phyloP scores from a whole-genome alignment of 371 early-diverging fungal genomes.

The Capillidium rhysosporum region DNA sequence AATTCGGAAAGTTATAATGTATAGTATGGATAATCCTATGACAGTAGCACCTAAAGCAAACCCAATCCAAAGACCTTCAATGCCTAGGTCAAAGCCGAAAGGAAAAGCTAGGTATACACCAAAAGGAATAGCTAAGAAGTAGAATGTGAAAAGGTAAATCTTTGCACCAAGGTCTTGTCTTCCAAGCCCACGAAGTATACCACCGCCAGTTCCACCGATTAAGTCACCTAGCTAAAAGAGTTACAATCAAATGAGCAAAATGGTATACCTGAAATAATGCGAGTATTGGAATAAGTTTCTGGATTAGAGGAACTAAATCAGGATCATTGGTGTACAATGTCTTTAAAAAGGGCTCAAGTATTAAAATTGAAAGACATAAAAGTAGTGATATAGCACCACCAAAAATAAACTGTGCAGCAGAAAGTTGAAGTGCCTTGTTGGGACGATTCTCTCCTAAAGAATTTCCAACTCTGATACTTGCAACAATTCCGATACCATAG shows the following conservation, averaged over 20 bases:
- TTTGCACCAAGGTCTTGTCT: slow-evolving; percentile 44
- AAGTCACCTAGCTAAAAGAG: slow-evolving; percentile 52
- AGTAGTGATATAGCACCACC: slow-evolving; percentile 18
- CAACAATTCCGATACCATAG: slow-evolving; percentile 43
- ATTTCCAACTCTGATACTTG: slow-evolving; percentile 66
- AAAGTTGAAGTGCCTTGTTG: slow-evolving; percentile 20
- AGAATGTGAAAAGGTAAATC: slow-evolving; percentile 38
- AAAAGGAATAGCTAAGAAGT: slow-evolving; percentile 38
- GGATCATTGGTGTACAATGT: slow-evolving; percentile 43
- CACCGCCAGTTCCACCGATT: slow-evolving; percentile 37
- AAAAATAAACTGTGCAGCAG: slow-evolving; percentile 21
- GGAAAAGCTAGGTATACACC: slow-evolving; percentile 37
- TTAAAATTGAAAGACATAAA: slow-evolving; percentile 17
- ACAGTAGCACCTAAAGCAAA: neutral
- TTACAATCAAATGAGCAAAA: neutral
- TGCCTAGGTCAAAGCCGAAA: slow-evolving; percentile 20
- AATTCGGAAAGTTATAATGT: neutral
- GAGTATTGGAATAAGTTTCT: slow-evolving; percentile 45
- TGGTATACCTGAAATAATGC: slow-evolving; percentile 54
- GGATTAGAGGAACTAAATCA: slow-evolving; percentile 42
- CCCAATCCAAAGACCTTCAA: slow-evolving; percentile 38
- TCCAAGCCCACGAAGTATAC: slow-evolving; percentile 50
- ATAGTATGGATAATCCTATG: neutral
- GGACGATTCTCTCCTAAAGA: slow-evolving; percentile 27
- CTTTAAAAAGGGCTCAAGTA: slow-evolving; percentile 11